Base-by-base conservation (phyloP, 257 asterid genomes). In the Capsicum rhomboideum region DNA sequence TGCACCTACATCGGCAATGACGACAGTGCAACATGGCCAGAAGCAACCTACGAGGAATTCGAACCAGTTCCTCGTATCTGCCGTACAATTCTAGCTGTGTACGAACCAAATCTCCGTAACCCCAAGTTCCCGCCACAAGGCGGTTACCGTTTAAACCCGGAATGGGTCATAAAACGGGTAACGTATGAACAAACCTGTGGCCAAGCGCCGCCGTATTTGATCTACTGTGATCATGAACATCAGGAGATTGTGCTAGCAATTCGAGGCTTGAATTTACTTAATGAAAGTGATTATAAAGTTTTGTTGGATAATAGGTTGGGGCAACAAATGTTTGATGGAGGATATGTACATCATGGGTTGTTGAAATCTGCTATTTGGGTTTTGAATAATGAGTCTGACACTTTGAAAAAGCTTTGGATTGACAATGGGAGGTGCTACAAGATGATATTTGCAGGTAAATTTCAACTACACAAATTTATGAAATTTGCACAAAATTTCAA, bases 301-400 rank as follows among this genome's bases (percentile, higher is more conserved):
- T 88, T 96, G 85, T 87, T 96, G 44, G 91, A 96, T 83, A 96
- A 96, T 87, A 87, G 90, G 71, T 84, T 94, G 50, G 99, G 98
- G 37, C 91, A 80, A 92, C 99, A 96, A 89, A 96, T 91, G 98
- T 94, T 94, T 72, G 98, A 94, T 86, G 98, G 99, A 18, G 99
- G 99, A 0, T 96, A 90, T 83, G 99, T 96, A 54, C 99, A 96
- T 83, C 90, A 92, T 46, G 99, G 99, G 42, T 82, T 94, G 87
- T 79, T 96, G 92, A 94, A 92, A 83, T 95, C 99, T 0, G 99
- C 99, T 20, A 72, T 86, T 59, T 96, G 98, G 98, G 84, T 96
- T 74, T 69, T 96, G 92, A 89, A 92, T 40, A 83, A 85, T 3
- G 99, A 94, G 77, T 87, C 98, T 56, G 98, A 92, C 84, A 88